These are phyloP conservation scores for Debaryomycetaceae sp. DNA, from an alignment of 1,139 yeast genomes.

Conservation along the genomic window DNA sequence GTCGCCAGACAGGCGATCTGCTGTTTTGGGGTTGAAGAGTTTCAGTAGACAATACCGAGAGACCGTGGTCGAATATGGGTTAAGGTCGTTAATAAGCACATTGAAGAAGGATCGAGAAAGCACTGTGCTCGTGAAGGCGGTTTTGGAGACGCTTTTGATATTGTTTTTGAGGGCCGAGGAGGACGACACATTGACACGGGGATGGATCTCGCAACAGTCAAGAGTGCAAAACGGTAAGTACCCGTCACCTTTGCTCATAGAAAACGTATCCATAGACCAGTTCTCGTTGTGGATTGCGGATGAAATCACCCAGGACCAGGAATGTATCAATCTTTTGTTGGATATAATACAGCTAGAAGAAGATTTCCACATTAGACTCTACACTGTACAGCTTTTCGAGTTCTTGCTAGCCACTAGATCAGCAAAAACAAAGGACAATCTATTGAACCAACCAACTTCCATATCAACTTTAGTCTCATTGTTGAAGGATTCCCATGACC, in stretches of 20 bases:
- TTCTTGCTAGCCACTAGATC: constrained; percentile 81
- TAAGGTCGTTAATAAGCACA: constrained; percentile 69
- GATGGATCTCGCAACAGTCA: constrained; percentile 75
- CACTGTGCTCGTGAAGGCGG: constrained; percentile 71
- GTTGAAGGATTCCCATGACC: constrained; percentile 74
- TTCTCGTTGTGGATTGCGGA: constrained; percentile 95
- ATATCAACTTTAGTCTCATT: constrained; percentile 69
- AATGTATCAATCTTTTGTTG: constrained; percentile 56
- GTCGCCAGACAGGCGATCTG: constrained; percentile 85
- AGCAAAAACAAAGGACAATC: constrained; percentile 65
- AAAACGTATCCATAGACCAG: constrained; percentile 65
- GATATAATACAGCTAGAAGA: constrained; percentile 47
- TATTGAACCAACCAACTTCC: constrained; percentile 75
- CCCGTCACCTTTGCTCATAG: constrained; percentile 73
- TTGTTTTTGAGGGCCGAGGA: constrained; percentile 70
- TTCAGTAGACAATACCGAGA: constrained; percentile 89
- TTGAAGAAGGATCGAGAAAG: constrained; percentile 67
- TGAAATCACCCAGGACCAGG: constrained; percentile 73
- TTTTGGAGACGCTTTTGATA: constrained; percentile 80
- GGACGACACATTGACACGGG: constrained; percentile 55
- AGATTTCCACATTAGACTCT: constrained; percentile 76
- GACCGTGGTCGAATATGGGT: constrained; percentile 83
- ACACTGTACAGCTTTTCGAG: constrained; percentile 80
- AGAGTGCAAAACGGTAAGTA: constrained; percentile 76
- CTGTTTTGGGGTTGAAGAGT: constrained; percentile 84